Conservation (phyloP, 495 filamentous ascomycete genomes). For the Neurospora sp. region DNA sequence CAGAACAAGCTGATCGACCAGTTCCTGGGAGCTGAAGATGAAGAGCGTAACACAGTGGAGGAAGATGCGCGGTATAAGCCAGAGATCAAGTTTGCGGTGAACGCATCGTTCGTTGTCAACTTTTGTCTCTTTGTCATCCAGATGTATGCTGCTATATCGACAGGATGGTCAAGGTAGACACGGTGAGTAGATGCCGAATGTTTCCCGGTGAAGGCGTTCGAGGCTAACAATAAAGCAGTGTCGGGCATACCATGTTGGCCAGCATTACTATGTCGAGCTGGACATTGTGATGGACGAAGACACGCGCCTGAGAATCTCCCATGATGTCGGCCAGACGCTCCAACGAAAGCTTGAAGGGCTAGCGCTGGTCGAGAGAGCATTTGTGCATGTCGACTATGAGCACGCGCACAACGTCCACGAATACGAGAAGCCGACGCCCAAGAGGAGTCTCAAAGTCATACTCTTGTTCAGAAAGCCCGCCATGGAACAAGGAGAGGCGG, state of each 20-base stretch:
- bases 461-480: constrained; percentile 28
- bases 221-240: constrained; percentile 13
- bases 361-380: constrained; percentile 43
- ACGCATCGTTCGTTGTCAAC: constrained; percentile 43
- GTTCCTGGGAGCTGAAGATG: constrained; percentile 42
- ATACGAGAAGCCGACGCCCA: constrained; percentile 28
- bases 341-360: constrained; percentile 47
- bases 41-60: constrained; percentile 37
- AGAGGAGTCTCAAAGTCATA: constrained; percentile 24
- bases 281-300: constrained; percentile 48
- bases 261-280: constrained; percentile 47
- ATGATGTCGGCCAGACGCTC: constrained; percentile 43
- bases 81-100: constrained; percentile 47
- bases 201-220: neutral
- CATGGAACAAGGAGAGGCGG: constrained; percentile 10
- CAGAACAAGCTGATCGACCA: constrained; percentile 48
- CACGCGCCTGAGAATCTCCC: constrained; percentile 37
- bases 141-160: constrained; percentile 47
- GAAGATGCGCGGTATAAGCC: constrained; percentile 39
- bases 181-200: constrained; percentile 15
- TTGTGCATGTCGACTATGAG: constrained; percentile 49
- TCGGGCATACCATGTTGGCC: constrained; percentile 46
- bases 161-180: constrained; percentile 45
- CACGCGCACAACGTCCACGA: constrained; percentile 36
- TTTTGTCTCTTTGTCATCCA: constrained; percentile 47